phyloP scores from a whole-genome alignment of 2,329 filamentous ascomycete species.

The Sarocladium strictum region DNA sequence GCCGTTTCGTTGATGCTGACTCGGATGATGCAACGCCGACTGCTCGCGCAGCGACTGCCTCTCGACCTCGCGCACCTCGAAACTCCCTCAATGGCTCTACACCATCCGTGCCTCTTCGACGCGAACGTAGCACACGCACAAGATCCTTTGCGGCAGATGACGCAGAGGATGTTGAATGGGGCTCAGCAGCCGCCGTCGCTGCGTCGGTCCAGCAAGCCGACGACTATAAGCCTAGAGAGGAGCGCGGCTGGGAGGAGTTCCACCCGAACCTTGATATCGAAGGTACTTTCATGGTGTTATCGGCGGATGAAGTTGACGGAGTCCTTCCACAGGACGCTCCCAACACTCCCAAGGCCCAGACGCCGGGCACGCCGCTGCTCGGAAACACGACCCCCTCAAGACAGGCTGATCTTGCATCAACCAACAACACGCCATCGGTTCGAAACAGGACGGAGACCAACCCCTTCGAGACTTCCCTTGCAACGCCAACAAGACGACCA shows the following conservation, averaged over 20 bases:
- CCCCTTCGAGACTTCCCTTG: constrained; percentile 21
- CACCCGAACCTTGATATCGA: constrained; percentile 94
- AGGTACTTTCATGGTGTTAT: constrained; percentile 68
- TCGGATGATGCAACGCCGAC: constrained; percentile 51
- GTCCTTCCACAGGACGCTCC: constrained; percentile 41
- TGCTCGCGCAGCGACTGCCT: constrained; percentile 33
- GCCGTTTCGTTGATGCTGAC: constrained; percentile 73
- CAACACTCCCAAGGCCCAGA: constrained; percentile 27
- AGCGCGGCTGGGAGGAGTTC: constrained; percentile 96
- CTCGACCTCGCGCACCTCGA: constrained; percentile 47
- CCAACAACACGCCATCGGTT: constrained; percentile 36
- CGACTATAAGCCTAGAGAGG: constrained; percentile 94
- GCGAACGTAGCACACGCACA: constrained; percentile 52
- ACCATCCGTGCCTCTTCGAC: constrained; percentile 42
- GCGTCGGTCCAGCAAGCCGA: constrained; percentile 86
- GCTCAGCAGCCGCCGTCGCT: constrained; percentile 82
- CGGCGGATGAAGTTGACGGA: constrained; percentile 80
- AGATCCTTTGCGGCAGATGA: constrained; percentile 46
- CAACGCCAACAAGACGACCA: constrained; percentile 28
- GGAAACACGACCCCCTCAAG: constrained; percentile 41
- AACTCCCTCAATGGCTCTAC: constrained; percentile 32
- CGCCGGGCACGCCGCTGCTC: constrained; percentile 25
- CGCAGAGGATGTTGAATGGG: constrained; percentile 64
- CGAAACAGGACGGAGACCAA: constrained; percentile 26
- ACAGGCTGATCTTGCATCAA: constrained; percentile 36